phyloP scores from a whole-genome alignment of 257 asterid species.

The Misopates orontium region DNA sequence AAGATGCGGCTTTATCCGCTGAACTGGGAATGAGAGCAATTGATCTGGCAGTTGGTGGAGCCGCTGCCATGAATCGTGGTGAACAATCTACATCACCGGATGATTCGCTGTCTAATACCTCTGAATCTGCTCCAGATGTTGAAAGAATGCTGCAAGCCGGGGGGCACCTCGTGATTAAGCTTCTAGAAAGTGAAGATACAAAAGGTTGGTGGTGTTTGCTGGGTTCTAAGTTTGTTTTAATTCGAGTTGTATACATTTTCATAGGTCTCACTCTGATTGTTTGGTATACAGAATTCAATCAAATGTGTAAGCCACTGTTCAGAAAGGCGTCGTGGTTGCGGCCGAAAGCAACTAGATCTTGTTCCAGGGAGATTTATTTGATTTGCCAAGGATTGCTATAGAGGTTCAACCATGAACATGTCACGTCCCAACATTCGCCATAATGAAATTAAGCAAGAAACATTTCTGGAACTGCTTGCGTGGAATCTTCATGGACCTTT shows the following conservation, averaged over 20 bases:
- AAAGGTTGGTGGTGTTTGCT: conserved; percentile 45
- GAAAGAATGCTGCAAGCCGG: conserved; percentile 55
- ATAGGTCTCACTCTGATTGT: background rate
- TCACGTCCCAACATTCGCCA: background rate
- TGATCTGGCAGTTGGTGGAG: conserved; percentile 69
- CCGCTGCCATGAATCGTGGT: conserved; percentile 23
- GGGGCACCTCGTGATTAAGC: conserved; percentile 78
- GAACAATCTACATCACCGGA: conserved; percentile 22
- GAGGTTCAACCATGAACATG: background rate
- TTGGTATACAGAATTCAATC: conserved; percentile 53
- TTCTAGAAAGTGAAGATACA: conserved; percentile 83
- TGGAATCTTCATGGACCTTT: too few species aligned
- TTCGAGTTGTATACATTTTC: background rate
- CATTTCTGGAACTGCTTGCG: background rate
- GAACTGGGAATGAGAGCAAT: conserved; percentile 82
- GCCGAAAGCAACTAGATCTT: conserved; percentile 83
- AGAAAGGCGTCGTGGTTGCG: conserved; percentile 77
- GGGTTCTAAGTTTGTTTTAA: background rate
- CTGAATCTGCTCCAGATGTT: conserved; percentile 21
- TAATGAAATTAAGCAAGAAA: background rate
- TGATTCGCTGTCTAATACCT: conserved; percentile 27
- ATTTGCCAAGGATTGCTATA: conserved; percentile 65
- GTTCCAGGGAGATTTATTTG: conserved; percentile 79
- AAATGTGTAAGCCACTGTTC: conserved; percentile 72
- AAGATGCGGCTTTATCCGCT: conserved; percentile 79